Evolutionary conservation across 2,329 filamentous ascomycete species (phyloP), one percentile per base, ranked within the genome.

Genomic region (Pezicula rhizophila): DNA sequence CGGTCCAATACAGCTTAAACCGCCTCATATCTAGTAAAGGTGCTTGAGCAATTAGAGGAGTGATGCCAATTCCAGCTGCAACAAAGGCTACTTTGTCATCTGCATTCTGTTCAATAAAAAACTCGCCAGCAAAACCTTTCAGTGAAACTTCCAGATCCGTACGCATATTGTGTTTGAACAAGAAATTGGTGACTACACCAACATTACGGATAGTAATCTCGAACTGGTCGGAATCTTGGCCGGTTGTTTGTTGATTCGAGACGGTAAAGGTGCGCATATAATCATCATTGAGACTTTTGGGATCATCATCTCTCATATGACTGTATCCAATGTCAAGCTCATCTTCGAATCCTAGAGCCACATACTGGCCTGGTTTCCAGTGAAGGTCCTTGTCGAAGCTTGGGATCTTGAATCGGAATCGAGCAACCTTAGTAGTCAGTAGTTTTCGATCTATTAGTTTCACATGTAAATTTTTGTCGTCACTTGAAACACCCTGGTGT

Each of bases 291-390:
- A 95, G 65, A 57, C 82, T 87, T 54, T 76, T 76, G 5, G 89
- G 89, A 56, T 95, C 88, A 49, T 86, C 80, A 54, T 95, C 84
- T 2, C 82, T 74, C 89, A 95, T 95, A 63, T 95, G 90, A 43
- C 76, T 79, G 65, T 89, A 95, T 1, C 89, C 89, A 10, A 74
- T 65, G 54, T 86, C 80, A 1, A 95, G 70, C 58, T 91, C 82
- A 0, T 73, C 64, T 11, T 75, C 72, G 59, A 95, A 90, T 52
- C 87, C 82, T 2, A 95, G 66, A 1, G 87, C 89, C 15, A 87
- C 78, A 66, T 93, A 88, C 60, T 95, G 87, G 0, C 89, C 89
- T 0, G 87, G 72, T 20, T 66, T 71, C 78, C 87, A 90, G 1
- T 54, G 57, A 33, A 59, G 64, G 14, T 57, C 31, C 18, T 58